phyloP scores from a whole-genome alignment of 257 asterid species.

The Solanum peruvianum region DNA sequence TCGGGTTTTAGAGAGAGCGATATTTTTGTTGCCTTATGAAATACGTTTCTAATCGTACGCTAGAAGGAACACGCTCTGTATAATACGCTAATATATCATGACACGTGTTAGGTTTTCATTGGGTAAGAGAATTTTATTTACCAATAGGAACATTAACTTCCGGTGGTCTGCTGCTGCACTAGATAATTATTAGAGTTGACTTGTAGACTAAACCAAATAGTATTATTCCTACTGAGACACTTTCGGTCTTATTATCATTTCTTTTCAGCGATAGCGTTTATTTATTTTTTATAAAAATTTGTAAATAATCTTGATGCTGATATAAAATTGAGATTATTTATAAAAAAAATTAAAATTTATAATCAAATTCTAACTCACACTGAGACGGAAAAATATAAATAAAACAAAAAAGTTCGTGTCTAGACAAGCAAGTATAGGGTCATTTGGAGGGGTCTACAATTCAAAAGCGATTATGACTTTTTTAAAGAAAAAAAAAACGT shows the following conservation, averaged over 20 bases:
- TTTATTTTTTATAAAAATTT: not conserved
- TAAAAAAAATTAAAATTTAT: accelerated
- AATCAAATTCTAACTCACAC: accelerated
- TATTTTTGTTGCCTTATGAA: not conserved
- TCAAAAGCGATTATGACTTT: not conserved
- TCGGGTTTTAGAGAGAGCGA: not conserved
- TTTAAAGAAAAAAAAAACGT: not conserved
- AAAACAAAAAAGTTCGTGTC: not conserved
- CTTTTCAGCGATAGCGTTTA: not conserved
- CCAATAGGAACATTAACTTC: not conserved
- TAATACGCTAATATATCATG: not conserved
- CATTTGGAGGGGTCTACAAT: not conserved
- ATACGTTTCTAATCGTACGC: not conserved
- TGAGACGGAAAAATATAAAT: not conserved
- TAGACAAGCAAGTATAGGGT: not conserved
- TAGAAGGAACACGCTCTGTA: not conserved
- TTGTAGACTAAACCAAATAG: not conserved
- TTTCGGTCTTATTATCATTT: not conserved
- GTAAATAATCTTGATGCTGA: not conserved
- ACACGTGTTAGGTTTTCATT: not conserved
- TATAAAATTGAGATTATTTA: not conserved
- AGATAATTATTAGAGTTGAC: not conserved
- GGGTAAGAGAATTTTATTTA: not conserved
- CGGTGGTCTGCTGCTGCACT: not conserved
- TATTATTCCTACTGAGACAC: not conserved